Base-by-base conservation (phyloP, 2,329 filamentous ascomycete species). In the Arthrobotrys musiformis region DNA sequence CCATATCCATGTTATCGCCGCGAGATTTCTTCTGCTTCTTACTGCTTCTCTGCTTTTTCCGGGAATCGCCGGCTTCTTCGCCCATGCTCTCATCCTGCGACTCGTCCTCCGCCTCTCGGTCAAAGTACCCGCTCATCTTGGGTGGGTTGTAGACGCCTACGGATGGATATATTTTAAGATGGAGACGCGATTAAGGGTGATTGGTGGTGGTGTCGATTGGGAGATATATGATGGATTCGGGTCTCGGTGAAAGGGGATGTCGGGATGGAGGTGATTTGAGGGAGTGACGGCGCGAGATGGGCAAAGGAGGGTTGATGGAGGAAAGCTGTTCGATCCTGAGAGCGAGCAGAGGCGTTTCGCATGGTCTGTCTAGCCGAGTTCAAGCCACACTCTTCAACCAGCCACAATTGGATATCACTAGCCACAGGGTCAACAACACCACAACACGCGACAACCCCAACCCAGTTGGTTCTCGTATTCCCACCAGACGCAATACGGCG, bases 41-140 rank as follows among this genome's bases (percentile, higher is more conserved):
- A 76, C 80, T 80, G 74, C 86, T 83, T 22, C 80, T 81, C 69
- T 62, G 19, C 82, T 86, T 85, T 63, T 84, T 80, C 52, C 85
- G 85, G 54, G 85, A 83, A 81, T 91, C 88, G 63, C 89, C 91
- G 26, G 88, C 90, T 78, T 93, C 92, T 79, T 94, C 93, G 81
- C 93, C 91, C 44, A 91, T 93, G 81, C 92, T 93, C 78, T 96
- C 93, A 64, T 94, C 92, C 78, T 90, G 89, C 80, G 90, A 90
- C 82, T 94, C 94, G 76, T 97, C 86, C 84, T 96, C 90, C 80
- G 94, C 95, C 85, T 93, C 91, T 79, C 90, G 90, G 81, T 94
- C 90, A 82, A 99, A 90, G 82, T 97, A 86, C 83, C 93, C 90
- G 83, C 88, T 89, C 88, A 92, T 90, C 58, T 84, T 86, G 82